Evolutionary conservation across 192 early-diverging fungal species (phyloP).

Genomic region (Coemansia sp.): DNA sequence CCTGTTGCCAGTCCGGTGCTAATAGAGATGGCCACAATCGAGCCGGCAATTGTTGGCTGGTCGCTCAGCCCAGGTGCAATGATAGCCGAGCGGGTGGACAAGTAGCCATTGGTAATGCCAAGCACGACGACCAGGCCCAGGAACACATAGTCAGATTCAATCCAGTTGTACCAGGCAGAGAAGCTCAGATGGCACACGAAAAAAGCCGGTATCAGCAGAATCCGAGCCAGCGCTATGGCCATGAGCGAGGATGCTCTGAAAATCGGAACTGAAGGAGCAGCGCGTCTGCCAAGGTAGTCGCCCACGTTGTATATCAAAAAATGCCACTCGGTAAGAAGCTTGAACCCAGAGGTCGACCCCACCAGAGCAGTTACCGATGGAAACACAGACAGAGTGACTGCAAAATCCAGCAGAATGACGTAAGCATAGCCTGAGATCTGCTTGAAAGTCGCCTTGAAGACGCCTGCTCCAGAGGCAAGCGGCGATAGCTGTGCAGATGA

Average conservation of each 20-base stretch:
- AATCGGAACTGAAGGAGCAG: slow-evolving; percentile 39
- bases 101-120: slow-evolving; percentile 63
- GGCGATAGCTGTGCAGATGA: slow-evolving; percentile 6
- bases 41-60: slow-evolving; percentile 64
- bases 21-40: slow-evolving; percentile 66
- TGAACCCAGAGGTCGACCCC: slow-evolving; percentile 47
- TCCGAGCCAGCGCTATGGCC: slow-evolving; percentile 51
- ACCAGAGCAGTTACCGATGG: slow-evolving; percentile 74
- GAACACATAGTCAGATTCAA: slow-evolving; percentile 45
- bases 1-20: slow-evolving; percentile 69
- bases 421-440: slow-evolving; percentile 56
- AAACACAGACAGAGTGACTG: slow-evolving; percentile 69
- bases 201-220: slow-evolving; percentile 68
- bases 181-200: slow-evolving; percentile 67
- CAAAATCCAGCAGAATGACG: slow-evolving; percentile 61
- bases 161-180: slow-evolving; percentile 58
- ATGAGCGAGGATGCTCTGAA: slow-evolving; percentile 38
- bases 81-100: slow-evolving; percentile 69
- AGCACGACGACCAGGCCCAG: slow-evolving; percentile 59
- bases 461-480: slow-evolving; percentile 7
- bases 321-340: slow-evolving; percentile 57
- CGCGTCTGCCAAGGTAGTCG: slow-evolving; percentile 68
- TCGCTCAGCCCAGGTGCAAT: slow-evolving; percentile 38
- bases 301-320: slow-evolving; percentile 73
- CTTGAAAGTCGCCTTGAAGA: slow-evolving; percentile 37